These are phyloP conservation scores for Yamadazyma olivae DNA, from an alignment of 805 yeast species.

Conservation along the genomic window DNA sequence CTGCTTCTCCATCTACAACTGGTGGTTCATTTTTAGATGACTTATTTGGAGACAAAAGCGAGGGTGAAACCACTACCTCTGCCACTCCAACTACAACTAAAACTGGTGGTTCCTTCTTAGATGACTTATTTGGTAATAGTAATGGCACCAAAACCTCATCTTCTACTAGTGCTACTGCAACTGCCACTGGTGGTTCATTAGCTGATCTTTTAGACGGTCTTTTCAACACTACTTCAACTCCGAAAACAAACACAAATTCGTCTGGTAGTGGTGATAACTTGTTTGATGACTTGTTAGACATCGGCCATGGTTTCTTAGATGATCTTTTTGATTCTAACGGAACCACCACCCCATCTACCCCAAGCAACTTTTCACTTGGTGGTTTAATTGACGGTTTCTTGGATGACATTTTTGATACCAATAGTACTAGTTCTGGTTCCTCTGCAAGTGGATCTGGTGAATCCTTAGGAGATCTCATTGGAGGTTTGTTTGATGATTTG, in stretches of 20 bases:
- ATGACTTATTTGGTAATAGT: conserved; percentile 7
- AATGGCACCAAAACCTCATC: conserved; percentile 6
- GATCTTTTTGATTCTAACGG: conserved; percentile 13
- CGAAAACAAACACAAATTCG: conserved; percentile 1
- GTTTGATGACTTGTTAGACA: conserved; percentile 13
- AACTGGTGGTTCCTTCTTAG: conserved; percentile 12
- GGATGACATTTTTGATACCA: conserved; percentile 14
- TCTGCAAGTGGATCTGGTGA: conserved; percentile 7
- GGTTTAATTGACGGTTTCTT: conserved; percentile 12
- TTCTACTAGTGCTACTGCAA: conserved; percentile 7
- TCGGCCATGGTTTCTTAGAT: conserved; percentile 11
- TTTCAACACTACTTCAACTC: neutral
- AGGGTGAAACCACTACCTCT: conserved; percentile 3
- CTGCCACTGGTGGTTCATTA: conserved; percentile 9
- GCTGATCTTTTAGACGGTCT: conserved; percentile 7
- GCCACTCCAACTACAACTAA: conserved; percentile 7
- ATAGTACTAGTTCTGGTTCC: conserved; percentile 7
- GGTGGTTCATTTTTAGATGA: conserved; percentile 6
- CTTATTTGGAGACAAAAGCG: conserved; percentile 6
- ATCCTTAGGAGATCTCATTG: conserved; percentile 11
- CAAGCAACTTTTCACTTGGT: conserved; percentile 13
- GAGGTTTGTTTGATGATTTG: conserved; percentile 11
- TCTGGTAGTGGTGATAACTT: conserved; percentile 6
- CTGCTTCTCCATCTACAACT: conserved; percentile 9
- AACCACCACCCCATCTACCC: neutral